Evolutionary conservation across 2,329 filamentous ascomycete species (phyloP), one percentile per base, ranked within the genome.

Genomic region (Fusarium agapanthi): DNA sequence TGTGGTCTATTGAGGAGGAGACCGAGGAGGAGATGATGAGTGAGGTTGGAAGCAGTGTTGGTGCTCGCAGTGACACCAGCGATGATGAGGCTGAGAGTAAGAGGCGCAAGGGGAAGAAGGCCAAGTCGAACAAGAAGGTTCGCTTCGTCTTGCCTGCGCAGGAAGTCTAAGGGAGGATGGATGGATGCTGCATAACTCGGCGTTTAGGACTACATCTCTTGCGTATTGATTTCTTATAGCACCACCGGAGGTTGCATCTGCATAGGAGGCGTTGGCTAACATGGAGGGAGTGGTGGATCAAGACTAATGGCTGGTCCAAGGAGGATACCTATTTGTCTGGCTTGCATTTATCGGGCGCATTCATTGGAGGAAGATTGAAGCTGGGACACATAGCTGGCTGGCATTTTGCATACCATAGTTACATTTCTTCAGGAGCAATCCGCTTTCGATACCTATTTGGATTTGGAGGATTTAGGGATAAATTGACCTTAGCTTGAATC

Each of bases 1-100:
- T 90, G 7, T 90, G 87, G 85, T 86, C 86, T 35, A 90, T 90
- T 62, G 85, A 88, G 79, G 88, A 90, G 77, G 87, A 89, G 80
- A 85, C 86, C 3, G 87, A 88, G 79, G 86, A 87, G 75, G 86
- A 88, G 74, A 78, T 85, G 30, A 79, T 83, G 79, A 84, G 83
- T 69, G 84, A 86, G 76, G 78, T 81, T 76, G 82, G 80, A 51
- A 78, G 78, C 60, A 80, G 77, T 63, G 66, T 77, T 26, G 73
- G 67, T 32, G 76, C 69, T 1, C 71, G 80, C 15, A 81, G 80
- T 71, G 74, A 80, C 38, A 72, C 78, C 58, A 77, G 79, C 55
- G 77, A 81, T 32, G 62, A 73, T 37, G 70, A 73, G 18, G 56
- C 20, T 22, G 54, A 71, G 41, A 37, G 28, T 14, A 73, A 69